Base-by-base conservation (phyloP, 768 basidiomycete species). In the Boletus sensibilis region DNA sequence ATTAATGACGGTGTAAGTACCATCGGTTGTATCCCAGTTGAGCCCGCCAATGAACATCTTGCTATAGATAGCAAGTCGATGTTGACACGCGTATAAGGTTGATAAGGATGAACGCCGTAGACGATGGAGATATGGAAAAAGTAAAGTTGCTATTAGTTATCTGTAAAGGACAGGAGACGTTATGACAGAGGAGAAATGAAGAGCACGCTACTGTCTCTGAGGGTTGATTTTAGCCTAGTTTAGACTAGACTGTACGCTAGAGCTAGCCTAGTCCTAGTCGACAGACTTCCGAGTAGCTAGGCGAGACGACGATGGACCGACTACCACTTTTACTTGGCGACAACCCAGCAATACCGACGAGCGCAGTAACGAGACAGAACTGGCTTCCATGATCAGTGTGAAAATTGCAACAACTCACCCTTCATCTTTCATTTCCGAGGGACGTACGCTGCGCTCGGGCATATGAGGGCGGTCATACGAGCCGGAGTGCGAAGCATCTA, bases 11-110 rank as follows among this genome's bases (percentile, higher is more conserved):
- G 70, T 68, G 53, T 61, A 76, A 70, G 75, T 84, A 99, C 97
- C 96, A 82, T 98, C 97, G 72, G 93, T 96, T 67, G 97, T 98
- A 76, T 98, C 96, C 97, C 97, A 99, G 78, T 98, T 97, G 63
- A 99, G 81, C 63, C 97, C 97, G 60, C 97, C 97, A 71, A 99
- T 95, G 76, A 99, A 99, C 97, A 99, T 99, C 82, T 99, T 99
- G 76, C 97, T 98, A 80, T 74, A 77, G 72, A 76, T 65, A 64
- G 60, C 44, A 63, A 63, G 49, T 52, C 46, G 56, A 56, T 58
- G 57, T 59, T 55, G 62, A 57, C 58, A 69, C 61, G 61, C 58
- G 69, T 54, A 66, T 51, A 59, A 61, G 35, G 60, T 60, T 59
- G 67, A 64, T 43, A 69, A 25, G 59, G 54, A 64, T 29, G 68